Percentiles rank a stretch among this genome's conserved stretches.
Conservation (phyloP, 2,329 filamentous ascomycete species). For the Arthrobotrys pseudoclavata region DNA sequence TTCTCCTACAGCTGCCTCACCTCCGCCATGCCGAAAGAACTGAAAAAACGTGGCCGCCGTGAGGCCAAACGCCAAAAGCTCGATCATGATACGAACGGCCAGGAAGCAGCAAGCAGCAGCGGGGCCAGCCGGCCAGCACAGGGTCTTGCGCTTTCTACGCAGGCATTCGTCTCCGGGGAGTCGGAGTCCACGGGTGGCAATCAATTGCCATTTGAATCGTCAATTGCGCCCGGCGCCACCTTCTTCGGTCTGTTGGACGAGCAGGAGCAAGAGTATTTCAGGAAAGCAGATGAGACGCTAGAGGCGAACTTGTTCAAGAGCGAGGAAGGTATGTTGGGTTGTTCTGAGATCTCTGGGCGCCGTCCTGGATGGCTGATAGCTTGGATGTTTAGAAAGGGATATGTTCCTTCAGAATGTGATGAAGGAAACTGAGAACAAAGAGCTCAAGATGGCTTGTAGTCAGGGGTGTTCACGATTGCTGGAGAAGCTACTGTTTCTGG, state of each 20-base stretch:
- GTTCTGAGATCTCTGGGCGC: slow-evolving; percentile 37
- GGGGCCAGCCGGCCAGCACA: background rate
- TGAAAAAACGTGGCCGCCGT: slow-evolving; percentile 73
- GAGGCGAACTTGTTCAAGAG: slow-evolving; percentile 89
- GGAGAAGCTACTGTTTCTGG: slow-evolving; percentile 89
- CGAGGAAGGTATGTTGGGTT: slow-evolving; percentile 76
- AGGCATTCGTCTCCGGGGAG: slow-evolving; percentile 61
- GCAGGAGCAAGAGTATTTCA: slow-evolving; percentile 96
- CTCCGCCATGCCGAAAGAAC: slow-evolving; percentile 72
- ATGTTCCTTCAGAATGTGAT: slow-evolving; percentile 82
- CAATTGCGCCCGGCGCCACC: slow-evolving; percentile 68
- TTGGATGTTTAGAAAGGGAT: slow-evolving; percentile 65
- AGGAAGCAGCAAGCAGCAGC: slow-evolving; percentile 65
- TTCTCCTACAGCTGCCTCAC: background rate
- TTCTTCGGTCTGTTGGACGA: slow-evolving; percentile 96
- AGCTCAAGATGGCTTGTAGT: slow-evolving; percentile 94
- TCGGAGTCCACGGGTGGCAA: slow-evolving; percentile 64
- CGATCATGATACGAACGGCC: slow-evolving; percentile 68
- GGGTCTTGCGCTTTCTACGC: slow-evolving; percentile 16
- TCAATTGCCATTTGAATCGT: slow-evolving; percentile 61
- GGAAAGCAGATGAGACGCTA: slow-evolving; percentile 87
- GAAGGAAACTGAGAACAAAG: slow-evolving; percentile 88
- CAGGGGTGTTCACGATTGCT: slow-evolving; percentile 94
- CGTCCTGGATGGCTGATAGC: slow-evolving; percentile 20
- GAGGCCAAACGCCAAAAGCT: slow-evolving; percentile 70